phyloP scores from a whole-genome alignment of 1,284 basidiomycete genomes.

The Cryptococcus sp. region DNA sequence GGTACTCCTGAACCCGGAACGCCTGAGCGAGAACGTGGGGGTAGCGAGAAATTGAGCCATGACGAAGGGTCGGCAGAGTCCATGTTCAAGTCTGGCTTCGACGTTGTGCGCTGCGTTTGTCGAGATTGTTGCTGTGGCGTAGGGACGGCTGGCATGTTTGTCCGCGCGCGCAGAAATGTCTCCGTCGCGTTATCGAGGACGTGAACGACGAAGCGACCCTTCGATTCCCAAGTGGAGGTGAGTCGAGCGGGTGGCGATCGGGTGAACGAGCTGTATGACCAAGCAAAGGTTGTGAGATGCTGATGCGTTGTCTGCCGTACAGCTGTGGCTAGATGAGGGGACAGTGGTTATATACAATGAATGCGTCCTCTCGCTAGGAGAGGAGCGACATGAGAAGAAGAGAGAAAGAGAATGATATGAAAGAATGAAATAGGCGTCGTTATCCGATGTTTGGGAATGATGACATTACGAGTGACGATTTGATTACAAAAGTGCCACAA shows the following conservation, averaged over 20 bases:
- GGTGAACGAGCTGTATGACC: too few species aligned
- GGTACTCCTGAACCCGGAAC: slow-evolving; percentile 41
- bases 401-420: not conserved
- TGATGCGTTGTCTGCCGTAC: too few species aligned
- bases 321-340: slow-evolving; percentile 1
- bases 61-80: slow-evolving; percentile 35
- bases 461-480: too few species aligned
- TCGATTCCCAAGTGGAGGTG: too few species aligned
- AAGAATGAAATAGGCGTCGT: not conserved
- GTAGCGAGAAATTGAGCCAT: slow-evolving; percentile 76
- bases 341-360: not conserved
- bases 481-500: not conserved
- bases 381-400: slow-evolving; percentile 10
- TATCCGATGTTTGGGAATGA: not conserved
- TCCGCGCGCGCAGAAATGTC: too few species aligned
- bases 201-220: too few species aligned
- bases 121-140: not conserved
- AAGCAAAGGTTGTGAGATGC: too few species aligned
- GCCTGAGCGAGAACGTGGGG: slow-evolving; percentile 67
- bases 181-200: too few species aligned
- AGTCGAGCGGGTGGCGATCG: too few species aligned
- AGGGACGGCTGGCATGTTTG: slow-evolving; percentile 14
- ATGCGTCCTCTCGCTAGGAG: slow-evolving; percentile 12
- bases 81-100: slow-evolving; percentile 36
- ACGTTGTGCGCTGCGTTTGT: not conserved